phyloP scores from a whole-genome alignment of 176 grass and related monocot genomes.

The Hordeum marinum region DNA sequence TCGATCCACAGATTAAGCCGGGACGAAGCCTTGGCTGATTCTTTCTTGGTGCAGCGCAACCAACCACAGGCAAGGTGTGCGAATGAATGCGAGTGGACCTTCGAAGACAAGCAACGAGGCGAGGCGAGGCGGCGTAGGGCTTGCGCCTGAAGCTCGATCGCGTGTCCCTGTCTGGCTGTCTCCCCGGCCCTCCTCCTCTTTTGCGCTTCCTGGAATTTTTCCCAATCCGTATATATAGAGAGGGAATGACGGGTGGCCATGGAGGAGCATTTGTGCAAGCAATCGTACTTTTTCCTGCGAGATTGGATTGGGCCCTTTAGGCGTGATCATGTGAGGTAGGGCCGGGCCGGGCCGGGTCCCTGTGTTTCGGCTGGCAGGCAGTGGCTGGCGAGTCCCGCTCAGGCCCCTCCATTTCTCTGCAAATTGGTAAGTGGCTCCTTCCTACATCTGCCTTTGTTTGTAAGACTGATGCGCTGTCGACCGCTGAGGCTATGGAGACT shows the following conservation, averaged over 20 bases:
- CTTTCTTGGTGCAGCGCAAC: not conserved
- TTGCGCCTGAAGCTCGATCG: conserved; percentile 25
- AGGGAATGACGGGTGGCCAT: conserved; percentile 22
- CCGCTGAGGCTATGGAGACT: not conserved
- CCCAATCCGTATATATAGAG: conserved; percentile 56
- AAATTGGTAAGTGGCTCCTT: not conserved
- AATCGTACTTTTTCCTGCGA: conserved; percentile 28
- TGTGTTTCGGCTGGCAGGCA: conserved; percentile 37
- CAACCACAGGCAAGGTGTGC: not conserved
- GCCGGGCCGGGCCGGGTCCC: not conserved
- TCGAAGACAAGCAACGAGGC: not conserved
- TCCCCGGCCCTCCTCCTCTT: conserved; percentile 9
- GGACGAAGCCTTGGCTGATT: not conserved
- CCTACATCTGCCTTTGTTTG: not conserved
- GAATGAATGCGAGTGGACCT: not conserved
- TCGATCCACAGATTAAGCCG: not conserved
- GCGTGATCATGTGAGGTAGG: conserved; percentile 58
- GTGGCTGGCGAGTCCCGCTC: not conserved
- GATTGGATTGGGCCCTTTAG: conserved; percentile 49
- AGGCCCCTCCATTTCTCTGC: not conserved
- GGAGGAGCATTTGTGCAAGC: conserved; percentile 12
- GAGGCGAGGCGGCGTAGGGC: not conserved
- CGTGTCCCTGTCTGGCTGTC: conserved; percentile 26
- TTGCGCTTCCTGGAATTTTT: conserved; percentile 26
- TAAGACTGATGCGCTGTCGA: not conserved